Base-by-base conservation (phyloP, 495 filamentous ascomycete genomes). In the Annulohypoxylon stygium region DNA sequence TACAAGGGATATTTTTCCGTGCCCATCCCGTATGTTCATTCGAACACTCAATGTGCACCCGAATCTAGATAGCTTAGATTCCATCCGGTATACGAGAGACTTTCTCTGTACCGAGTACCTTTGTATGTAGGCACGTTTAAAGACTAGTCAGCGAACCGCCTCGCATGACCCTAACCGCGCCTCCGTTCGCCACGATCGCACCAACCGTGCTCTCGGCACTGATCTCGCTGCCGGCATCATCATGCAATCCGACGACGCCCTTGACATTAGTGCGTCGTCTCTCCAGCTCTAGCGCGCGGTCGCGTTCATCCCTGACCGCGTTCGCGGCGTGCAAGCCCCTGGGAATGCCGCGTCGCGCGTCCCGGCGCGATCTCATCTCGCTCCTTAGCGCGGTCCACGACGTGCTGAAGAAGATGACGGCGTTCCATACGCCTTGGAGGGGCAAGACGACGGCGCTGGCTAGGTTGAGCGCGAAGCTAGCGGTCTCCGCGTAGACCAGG, bases 361-460 rank as follows among this genome's bases (percentile, higher is more conserved):
- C 75, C 36, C 30, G 16, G 64, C 71, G 33, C 75, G 71, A 8
- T n/a, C 39, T 14, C 14, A 70, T 51, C 70, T 85, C 83, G 11
- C 79, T 75, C 11, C 66, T 73, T 18, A 85, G 57, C 4, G 78
- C 63, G 0, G 20, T 16, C 84, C 81, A 83, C 33, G 76, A 86
- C 1, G 92, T 93, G 4, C 87, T 87, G 48, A 90, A 83, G 78
- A 94, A 97, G 51, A 97, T 93, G 20, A 94, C 79, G 23, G 90
- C 88, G 74, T 96, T 97, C 91, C 93, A 95, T 61, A 95, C 90
- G 10, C 93, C 93, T 76, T 97, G 93, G 0, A 94, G 79, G 0
- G 93, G 93, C n/a, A 97, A 82, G 0, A 97, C 92, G 36, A 94
- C 82, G 1, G 90, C 88, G 11, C 90, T 89, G 2, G 87, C 85